Conservation (phyloP, 441 rosid genomes). For the Adansonia rubrostipa region DNA sequence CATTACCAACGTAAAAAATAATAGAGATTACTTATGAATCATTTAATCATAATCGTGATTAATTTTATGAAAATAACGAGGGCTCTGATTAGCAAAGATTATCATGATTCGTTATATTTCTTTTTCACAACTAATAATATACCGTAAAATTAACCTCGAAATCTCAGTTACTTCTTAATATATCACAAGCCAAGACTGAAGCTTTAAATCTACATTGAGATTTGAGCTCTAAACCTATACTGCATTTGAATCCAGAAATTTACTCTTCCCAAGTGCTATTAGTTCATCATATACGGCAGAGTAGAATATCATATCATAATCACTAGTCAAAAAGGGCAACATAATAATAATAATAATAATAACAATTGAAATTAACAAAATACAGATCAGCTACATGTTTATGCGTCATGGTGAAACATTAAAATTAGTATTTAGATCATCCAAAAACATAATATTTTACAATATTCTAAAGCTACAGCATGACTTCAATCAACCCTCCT, state of each 20-base stretch:
- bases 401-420: background rate
- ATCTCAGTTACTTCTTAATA: background rate
- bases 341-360: background rate
- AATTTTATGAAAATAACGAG: background rate
- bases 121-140: background rate
- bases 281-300: background rate
- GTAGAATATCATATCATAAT: background rate
- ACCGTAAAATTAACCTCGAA: background rate
- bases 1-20: no score
- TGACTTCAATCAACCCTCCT: slow-evolving; percentile 2
- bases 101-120: no score
- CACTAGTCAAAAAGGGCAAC: background rate
- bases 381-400: background rate
- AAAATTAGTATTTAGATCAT: background rate
- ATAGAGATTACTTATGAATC: no score
- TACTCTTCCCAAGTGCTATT: background rate
- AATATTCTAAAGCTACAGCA: slow-evolving; percentile 21
- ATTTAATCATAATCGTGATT: background rate
- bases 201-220: no score
- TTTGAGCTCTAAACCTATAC: no score
- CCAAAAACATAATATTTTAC: slow-evolving; percentile 18
- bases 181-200: no score
- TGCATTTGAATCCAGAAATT: no score
- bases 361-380: slow-evolving; percentile 3
- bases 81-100: no score